These are phyloP conservation scores for Globisporangium heterothallicum DNA, from an alignment of 352 stramenopile genomes.

Conservation along the genomic window DNA sequence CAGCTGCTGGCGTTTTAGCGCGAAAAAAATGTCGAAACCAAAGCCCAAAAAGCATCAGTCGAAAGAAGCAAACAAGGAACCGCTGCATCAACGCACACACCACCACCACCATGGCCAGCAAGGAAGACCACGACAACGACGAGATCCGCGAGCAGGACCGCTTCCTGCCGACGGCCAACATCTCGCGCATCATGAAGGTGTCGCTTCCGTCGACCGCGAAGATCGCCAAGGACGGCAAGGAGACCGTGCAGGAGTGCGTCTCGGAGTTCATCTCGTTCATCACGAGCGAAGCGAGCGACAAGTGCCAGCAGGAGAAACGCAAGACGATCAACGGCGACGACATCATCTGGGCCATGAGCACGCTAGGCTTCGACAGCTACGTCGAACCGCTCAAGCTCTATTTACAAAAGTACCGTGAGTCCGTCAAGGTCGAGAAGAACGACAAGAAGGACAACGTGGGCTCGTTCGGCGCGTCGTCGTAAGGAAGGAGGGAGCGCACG, in stretches of 20 bases:
- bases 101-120: constrained; percentile 51
- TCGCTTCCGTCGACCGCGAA: constrained; percentile 97
- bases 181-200: constrained; percentile 99
- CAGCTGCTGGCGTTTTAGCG: constrained; percentile 2
- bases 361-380: constrained; percentile 99
- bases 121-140: constrained; percentile 84
- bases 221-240: constrained; percentile 99
- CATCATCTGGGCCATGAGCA: constrained; percentile 99
- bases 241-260: constrained; percentile 99
- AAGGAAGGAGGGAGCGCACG: constrained; percentile 11
- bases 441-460: constrained; percentile 90
- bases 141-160: constrained; percentile 95
- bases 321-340: constrained; percentile 99
- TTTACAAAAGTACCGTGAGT: constrained; percentile 97
- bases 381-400: constrained; percentile 99
- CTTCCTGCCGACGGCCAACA: constrained; percentile 99
- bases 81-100: constrained; percentile 1
- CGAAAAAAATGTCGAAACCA: constrained; percentile 13
- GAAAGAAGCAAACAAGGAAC: constrained; percentile 14
- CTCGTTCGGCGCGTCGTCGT: constrained; percentile 80
- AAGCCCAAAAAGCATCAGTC: constrained; percentile 4
- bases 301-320: constrained; percentile 99
- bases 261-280: constrained; percentile 99
- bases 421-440: constrained; percentile 88
- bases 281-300: constrained; percentile 97